These are phyloP conservation scores for Aspergillus carlsbadensis DNA, from an alignment of 495 filamentous ascomycete genomes.

Conservation along the genomic window DNA sequence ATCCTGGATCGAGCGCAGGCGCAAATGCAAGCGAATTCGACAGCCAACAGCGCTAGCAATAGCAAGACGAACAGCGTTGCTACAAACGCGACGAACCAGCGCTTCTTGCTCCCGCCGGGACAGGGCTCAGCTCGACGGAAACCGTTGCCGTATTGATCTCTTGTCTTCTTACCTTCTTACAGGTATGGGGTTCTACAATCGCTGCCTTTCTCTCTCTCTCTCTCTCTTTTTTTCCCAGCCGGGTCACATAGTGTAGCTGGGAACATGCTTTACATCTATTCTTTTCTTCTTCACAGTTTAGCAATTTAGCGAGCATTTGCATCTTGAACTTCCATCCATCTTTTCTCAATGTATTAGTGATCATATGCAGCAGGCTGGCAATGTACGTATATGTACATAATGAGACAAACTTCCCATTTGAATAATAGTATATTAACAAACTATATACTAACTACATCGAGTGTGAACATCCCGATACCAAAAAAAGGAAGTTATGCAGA, in stretches of 20 bases:
- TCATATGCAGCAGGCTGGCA: not conserved
- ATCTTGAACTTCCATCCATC: no score
- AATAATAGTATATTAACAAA: not conserved
- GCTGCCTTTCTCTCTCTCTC: not conserved
- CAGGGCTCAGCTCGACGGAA: not conserved
- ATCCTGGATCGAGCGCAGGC: slow-evolving; percentile 54
- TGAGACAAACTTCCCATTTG: not conserved
- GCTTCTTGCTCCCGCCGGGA: slow-evolving; percentile 9
- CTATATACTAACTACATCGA: not conserved
- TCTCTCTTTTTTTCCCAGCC: no score
- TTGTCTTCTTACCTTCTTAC: not conserved
- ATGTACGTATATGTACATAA: not conserved
- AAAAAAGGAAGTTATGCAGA: not conserved
- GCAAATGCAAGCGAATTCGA: not conserved
- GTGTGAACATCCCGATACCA: no score
- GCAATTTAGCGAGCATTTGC: no score
- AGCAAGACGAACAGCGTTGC: not conserved
- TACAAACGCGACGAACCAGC: not conserved
- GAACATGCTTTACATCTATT: no score
- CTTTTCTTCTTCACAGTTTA: no score
- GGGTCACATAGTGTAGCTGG: no score
- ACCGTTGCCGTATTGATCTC: not conserved
- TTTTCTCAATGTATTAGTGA: no score
- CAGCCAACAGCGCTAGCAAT: not conserved
- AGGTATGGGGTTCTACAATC: not conserved